phyloP scores from a whole-genome alignment of 1,139 yeast genomes.

The Kluyveromyces sp. region DNA sequence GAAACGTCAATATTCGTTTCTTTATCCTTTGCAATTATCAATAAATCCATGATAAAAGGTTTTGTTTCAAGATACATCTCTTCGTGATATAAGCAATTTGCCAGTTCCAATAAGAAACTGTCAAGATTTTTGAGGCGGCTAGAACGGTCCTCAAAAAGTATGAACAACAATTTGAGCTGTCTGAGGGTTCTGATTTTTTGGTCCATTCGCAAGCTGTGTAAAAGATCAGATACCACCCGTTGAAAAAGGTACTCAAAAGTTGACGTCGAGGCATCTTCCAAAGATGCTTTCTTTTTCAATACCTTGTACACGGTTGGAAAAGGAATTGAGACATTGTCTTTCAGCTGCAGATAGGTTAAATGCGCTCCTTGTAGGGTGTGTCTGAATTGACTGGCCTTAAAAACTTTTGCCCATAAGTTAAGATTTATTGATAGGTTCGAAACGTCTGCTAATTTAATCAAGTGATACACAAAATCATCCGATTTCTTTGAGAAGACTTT shows the following conservation, averaged over 20 bases:
- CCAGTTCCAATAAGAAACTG: background rate
- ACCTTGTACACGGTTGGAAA: conserved; percentile 13
- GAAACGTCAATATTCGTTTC: background rate
- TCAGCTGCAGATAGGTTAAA: conserved; percentile 1
- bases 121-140: background rate
- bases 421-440: conserved; percentile 28
- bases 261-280: background rate
- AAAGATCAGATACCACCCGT: background rate
- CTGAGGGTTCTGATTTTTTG: conserved; percentile 1
- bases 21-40: background rate
- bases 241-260: conserved; percentile 1
- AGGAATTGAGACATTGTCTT: background rate
- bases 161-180: conserved; percentile 1
- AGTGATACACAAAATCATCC: conserved; percentile 30
- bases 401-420: conserved; percentile 14
- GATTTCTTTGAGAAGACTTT: conserved; percentile 27
- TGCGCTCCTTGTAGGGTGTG: background rate
- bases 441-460: conserved; percentile 39
- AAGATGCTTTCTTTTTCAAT: conserved; percentile 7
- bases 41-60: background rate
- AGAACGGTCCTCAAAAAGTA: background rate
- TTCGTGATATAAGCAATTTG: background rate
- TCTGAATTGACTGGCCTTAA: background rate
- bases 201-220: background rate
- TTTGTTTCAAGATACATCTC: background rate